Evolutionary conservation across 208 protist genomes (phyloP).

Genomic region (Acanthamoeba sp.): DNA sequence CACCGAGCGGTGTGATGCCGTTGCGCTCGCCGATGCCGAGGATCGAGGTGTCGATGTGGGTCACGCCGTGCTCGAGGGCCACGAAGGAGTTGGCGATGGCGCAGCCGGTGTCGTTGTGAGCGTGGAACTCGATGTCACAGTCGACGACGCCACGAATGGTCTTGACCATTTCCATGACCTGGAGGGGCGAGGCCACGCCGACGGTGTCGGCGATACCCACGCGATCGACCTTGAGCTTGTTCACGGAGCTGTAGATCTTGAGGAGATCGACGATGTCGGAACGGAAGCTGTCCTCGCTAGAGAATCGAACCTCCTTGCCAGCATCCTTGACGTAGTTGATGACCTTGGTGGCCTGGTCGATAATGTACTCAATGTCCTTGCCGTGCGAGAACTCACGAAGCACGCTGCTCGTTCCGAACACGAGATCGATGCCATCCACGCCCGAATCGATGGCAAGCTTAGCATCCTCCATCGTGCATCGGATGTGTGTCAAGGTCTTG

Average conservation of each 20-base stretch:
- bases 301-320: conserved; percentile 89
- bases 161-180: conserved; percentile 82
- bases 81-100: conserved; percentile 87
- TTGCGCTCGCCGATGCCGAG: conserved; percentile 91
- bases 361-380: conserved; percentile 85
- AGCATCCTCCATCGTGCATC: conserved; percentile 88
- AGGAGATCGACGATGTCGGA: conserved; percentile 85
- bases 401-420: conserved; percentile 68
- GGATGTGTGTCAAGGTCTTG: conserved; percentile 85
- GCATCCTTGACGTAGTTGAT: conserved; percentile 87
- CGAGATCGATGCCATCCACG: conserved; percentile 74
- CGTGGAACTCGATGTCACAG: conserved; percentile 86
- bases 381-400: conserved; percentile 87
- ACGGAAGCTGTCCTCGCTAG: conserved; percentile 90
- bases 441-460: conserved; percentile 84
- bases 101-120: conserved; percentile 91
- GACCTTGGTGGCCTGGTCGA: conserved; percentile 85
- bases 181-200: conserved; percentile 86
- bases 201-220: conserved; percentile 90
- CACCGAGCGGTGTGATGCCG: conserved; percentile 89
- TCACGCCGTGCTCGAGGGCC: conserved; percentile 87
- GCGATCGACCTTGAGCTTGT: conserved; percentile 86
- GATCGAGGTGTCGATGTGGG: conserved; percentile 90
- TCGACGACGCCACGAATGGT: conserved; percentile 67
- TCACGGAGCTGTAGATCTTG: conserved; percentile 85